Conservation (phyloP, 768 basidiomycete genomes). For the Sistotremastrum niveocremeum region DNA sequence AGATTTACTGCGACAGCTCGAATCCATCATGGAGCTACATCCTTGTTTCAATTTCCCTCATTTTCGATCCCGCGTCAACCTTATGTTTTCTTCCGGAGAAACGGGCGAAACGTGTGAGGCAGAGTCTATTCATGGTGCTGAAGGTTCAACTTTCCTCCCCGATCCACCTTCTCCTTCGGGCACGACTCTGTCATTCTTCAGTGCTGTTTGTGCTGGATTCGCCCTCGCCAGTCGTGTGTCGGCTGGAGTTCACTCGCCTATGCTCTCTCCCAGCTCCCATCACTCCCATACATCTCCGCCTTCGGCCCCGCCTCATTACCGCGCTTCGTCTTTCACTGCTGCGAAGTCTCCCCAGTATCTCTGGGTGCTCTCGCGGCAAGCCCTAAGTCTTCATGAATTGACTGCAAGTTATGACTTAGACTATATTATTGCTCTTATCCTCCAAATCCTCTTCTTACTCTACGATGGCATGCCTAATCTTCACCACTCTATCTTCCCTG, state of each 20-base stretch:
- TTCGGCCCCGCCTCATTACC: neutral
- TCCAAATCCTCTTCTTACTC: conserved; percentile 40
- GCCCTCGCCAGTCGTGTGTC: conserved; percentile 6
- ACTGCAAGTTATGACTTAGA: conserved; percentile 37
- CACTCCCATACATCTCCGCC: neutral
- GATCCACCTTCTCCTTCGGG: conserved; percentile 5
- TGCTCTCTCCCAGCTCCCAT: neutral
- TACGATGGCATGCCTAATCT: conserved; percentile 36
- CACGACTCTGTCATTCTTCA: conserved; percentile 10
- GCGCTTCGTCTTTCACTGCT: conserved; percentile 3
- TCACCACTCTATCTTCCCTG: conserved; percentile 26
- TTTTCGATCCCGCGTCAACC: conserved; percentile 30
- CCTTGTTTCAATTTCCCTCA: conserved; percentile 38
- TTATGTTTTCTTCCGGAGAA: conserved; percentile 25
- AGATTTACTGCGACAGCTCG: conserved; percentile 24
- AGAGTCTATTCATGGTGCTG: conserved; percentile 10
- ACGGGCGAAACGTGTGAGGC: conserved; percentile 13
- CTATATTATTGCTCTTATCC: conserved; percentile 41
- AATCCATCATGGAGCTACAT: conserved; percentile 31
- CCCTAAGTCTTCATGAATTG: conserved; percentile 29
- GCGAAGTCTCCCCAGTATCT: conserved; percentile 24
- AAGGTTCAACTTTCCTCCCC: conserved; percentile 1
- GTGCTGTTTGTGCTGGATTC: conserved; percentile 8
- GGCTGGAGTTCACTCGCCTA: neutral
- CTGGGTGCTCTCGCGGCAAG: conserved; percentile 35